Conservation (phyloP, 305 asterid species). For the Solanum hybrid region DNA sequence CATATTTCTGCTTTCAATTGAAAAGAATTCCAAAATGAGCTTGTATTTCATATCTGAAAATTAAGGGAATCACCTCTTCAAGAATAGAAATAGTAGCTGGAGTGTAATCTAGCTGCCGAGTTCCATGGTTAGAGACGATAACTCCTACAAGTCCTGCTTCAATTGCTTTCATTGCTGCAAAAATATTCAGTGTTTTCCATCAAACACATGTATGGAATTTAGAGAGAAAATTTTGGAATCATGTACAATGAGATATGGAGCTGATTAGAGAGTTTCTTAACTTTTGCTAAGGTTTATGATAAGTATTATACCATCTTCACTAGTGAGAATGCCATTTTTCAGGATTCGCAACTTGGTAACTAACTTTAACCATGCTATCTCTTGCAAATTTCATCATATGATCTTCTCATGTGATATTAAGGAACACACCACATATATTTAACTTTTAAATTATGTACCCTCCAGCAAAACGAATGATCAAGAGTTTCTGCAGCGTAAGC, state of each 20-base stretch:
- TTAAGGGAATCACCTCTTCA: constrained; percentile 39
- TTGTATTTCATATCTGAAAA: not conserved
- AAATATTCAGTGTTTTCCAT: not conserved
- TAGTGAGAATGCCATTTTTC: too few relatives aligned
- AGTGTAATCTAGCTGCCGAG: constrained; percentile 37
- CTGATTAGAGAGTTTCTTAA: not conserved
- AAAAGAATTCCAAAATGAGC: not conserved
- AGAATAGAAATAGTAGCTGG: constrained; percentile 57
- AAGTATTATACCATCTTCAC: not conserved
- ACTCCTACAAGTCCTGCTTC: constrained; percentile 34
- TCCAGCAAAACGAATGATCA: too few relatives aligned
- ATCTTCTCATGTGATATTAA: too few relatives aligned
- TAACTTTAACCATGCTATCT: too few relatives aligned
- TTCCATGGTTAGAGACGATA: constrained; percentile 66
- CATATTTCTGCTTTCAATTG: not conserved
- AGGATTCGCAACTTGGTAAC: too few relatives aligned
- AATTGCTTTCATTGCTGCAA: not conserved
- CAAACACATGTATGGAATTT: not conserved
- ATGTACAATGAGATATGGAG: not conserved
- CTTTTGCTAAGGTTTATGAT: not conserved
- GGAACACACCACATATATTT: too few relatives aligned
- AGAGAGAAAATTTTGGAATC: not conserved
- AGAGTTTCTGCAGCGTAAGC: too few relatives aligned
- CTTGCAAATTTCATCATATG: too few relatives aligned
- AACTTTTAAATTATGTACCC: too few relatives aligned